Evolutionary conservation across 768 basidiomycete genomes (phyloP).

Genomic region (Pisolithus microcarpus): DNA sequence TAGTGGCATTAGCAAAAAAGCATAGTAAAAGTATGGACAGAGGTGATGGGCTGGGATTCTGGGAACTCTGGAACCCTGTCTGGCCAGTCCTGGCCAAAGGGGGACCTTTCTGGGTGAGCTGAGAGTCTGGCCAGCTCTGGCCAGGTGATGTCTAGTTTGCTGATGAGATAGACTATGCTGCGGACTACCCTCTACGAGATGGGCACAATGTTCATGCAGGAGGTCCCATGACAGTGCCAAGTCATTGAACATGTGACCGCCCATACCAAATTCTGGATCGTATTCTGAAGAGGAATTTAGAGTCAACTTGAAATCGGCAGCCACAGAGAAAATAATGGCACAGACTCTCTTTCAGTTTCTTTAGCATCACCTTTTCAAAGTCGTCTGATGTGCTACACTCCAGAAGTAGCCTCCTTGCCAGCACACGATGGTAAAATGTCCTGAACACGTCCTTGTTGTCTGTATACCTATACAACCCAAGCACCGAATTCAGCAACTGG

Average conservation of each 20-base stretch:
- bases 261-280: slow-evolving; percentile 91
- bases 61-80: too few species aligned
- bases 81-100: too few species aligned
- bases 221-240: slow-evolving; percentile 69
- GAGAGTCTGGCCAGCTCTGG: too few species aligned
- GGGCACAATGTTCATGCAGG: slow-evolving; percentile 56
- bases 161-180: slow-evolving; percentile 49
- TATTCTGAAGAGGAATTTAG: slow-evolving; percentile 49
- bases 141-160: too few species aligned
- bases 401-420: slow-evolving; percentile 85
- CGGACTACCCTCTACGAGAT: slow-evolving; percentile 31
- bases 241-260: slow-evolving; percentile 94
- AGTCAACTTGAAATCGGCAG: slow-evolving; percentile 11
- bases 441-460: slow-evolving; percentile 93
- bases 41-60: too few species aligned
- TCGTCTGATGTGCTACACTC: slow-evolving; percentile 81
- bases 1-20: too few species aligned
- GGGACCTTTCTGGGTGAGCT: too few species aligned
- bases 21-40: too few species aligned
- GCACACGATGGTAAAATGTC: slow-evolving; percentile 80
- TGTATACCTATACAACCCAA: slow-evolving; percentile 77
- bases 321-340: slow-evolving; percentile 10
- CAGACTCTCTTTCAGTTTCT: slow-evolving; percentile 77
- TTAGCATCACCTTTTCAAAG: slow-evolving; percentile 76
- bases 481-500: slow-evolving; percentile 51